Base-by-base conservation (phyloP, 78 protist species). In the Polysphondylium violaceum region DNA sequence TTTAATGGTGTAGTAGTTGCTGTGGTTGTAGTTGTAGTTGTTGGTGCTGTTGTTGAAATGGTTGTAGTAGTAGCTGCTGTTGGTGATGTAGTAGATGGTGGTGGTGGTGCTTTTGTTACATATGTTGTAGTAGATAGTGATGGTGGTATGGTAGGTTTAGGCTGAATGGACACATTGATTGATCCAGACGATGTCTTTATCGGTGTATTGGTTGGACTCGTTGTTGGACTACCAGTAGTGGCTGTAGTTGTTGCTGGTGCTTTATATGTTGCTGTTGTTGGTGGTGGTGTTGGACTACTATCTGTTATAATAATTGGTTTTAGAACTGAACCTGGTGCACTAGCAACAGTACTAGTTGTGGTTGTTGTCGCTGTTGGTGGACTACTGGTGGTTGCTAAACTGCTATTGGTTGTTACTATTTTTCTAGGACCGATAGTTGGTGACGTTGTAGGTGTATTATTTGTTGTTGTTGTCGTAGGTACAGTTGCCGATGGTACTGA, bases 191-290 rank as follows among this genome's bases (percentile, higher is more conserved):
- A 35, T 40, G 38, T 43, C 60, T 68, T 43, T 75, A 38, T 27
- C 56, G 69, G 23, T 74, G 63, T 74, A 36, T 38, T 74, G 31
- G 81, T 56, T 53, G 81, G 51, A 14, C 55, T 40, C 19, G 55
- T 56, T 33, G 85, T 59, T 75, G 85, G 36, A 14, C 41, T 59
- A 0, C 17, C 59, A 3, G 35, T 61, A 0, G 36, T 21, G 0
- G 73, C 6, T 59, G 44, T 76, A 23, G 69, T 59, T 31, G 71
- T 60, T 58, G 86, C 16, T 76, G 67, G 7, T 29, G 31, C 58
- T 25, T 23, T n/a, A 44, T 23, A 44, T 0, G 43, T 44, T 33
- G 60, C 23, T 36, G 16, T 29, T 3, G 58, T 74, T 35, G 51
- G 35, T 33, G 55, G n/a, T 14, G 65, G 2, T 25, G 58, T 17